Conservation (phyloP, 176 grass and related monocot genomes). For the Eremochloa ophiuroides region DNA sequence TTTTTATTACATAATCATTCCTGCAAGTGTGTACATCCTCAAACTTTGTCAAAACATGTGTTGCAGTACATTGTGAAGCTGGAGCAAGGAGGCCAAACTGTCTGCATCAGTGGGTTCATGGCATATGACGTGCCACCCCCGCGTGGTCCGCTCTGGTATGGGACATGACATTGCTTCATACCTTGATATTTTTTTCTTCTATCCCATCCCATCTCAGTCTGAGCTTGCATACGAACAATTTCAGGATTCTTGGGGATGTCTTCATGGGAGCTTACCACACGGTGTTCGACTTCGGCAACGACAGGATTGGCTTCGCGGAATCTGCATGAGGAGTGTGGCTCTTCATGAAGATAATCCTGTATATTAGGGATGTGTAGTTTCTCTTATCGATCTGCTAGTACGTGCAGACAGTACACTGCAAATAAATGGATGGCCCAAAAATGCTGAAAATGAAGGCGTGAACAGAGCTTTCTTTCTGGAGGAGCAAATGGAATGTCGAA, state of each 20-base stretch:
- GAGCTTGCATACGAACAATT: background rate
- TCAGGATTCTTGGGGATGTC: conserved; percentile 97
- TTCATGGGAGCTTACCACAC: conserved; percentile 99
- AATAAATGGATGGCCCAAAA: conserved; percentile 1
- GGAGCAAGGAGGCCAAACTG: conserved; percentile 53
- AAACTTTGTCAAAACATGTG: background rate
- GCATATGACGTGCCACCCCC: conserved; percentile 80
- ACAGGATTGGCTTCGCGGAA: conserved; percentile 76
- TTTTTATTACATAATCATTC: background rate
- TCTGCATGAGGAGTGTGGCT: conserved; percentile 31
- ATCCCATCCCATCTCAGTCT: background rate
- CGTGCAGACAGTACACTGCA: background rate
- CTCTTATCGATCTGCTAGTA: background rate
- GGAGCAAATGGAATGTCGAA: background rate
- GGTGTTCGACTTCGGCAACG: conserved; percentile 76
- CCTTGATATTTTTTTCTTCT: background rate
- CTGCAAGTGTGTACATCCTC: background rate
- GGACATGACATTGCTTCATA: background rate
- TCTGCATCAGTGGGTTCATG: conserved; percentile 92
- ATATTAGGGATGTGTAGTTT: background rate
- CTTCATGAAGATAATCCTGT: background rate
- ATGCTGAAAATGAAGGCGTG: background rate
- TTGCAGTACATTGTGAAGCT: conserved; percentile 85
- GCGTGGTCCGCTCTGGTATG: conserved; percentile 78
- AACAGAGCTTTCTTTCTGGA: conserved; percentile 3